Percentiles rank a stretch among this genome's conserved stretches.
phyloP scores from a whole-genome alignment of 495 filamentous ascomycete species.

The Cercophora samala region DNA sequence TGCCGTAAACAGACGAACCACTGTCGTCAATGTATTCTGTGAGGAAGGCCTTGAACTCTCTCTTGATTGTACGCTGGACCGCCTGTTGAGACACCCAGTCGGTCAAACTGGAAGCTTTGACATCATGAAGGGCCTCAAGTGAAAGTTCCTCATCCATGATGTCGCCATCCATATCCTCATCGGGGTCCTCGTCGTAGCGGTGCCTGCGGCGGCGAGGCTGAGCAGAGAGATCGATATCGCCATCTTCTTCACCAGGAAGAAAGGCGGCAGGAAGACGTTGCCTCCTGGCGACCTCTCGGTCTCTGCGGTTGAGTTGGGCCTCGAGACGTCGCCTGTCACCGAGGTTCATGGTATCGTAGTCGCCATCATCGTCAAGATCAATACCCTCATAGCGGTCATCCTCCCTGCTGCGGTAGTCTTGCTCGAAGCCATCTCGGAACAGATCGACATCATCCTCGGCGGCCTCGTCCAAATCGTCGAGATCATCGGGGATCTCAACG shows the following conservation, averaged over 20 bases:
- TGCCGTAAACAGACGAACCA: conserved; percentile 89
- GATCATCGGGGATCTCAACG: conserved; percentile 63
- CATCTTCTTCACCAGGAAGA: conserved; percentile 83
- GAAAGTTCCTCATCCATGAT: conserved; percentile 94
- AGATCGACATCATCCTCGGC: conserved; percentile 97
- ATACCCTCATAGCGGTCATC: conserved; percentile 46
- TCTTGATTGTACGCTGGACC: conserved; percentile 87
- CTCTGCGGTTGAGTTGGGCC: conserved; percentile 74
- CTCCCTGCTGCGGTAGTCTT: conserved; percentile 68
- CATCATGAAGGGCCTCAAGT: conserved; percentile 84
- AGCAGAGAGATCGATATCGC: conserved; percentile 73
- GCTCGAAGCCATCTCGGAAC: conserved; percentile 84
- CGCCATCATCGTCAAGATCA: conserved; percentile 53
- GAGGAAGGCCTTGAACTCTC: conserved; percentile 96
- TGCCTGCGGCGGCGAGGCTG: conserved; percentile 77
- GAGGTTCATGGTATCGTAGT: conserved; percentile 69
- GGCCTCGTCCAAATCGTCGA: conserved; percentile 94
- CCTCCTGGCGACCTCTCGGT: conserved; percentile 71
- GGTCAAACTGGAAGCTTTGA: conserved; percentile 87
- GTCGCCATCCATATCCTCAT: conserved; percentile 86
- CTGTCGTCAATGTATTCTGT: conserved; percentile 89
- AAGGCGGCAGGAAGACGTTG: conserved; percentile 80
- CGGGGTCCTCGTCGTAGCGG: conserved; percentile 88
- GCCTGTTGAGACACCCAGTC: conserved; percentile 93
- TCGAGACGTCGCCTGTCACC: conserved; percentile 86